Evolutionary conservation across 148 eudicot genomes (phyloP).

Genomic region (Chenopodium suecicum): DNA sequence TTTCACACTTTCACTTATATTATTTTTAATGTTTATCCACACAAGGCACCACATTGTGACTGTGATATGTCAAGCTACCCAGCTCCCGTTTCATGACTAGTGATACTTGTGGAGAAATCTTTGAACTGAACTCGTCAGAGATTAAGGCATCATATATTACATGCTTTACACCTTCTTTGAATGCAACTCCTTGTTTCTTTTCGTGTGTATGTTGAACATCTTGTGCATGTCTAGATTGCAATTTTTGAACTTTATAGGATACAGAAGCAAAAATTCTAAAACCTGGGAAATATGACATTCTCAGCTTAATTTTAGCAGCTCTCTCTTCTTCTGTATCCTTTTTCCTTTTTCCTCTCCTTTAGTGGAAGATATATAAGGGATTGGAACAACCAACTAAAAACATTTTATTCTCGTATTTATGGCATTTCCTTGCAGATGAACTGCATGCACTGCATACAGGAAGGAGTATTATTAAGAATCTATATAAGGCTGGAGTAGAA

Average conservation of each 20-base stretch:
- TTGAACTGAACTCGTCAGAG: background rate
- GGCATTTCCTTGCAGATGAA: slow-evolving; percentile 66
- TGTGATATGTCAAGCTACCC: background rate
- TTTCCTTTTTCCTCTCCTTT: background rate
- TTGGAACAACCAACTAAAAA: background rate
- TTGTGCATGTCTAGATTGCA: background rate
- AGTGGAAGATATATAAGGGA: background rate
- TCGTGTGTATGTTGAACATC: background rate
- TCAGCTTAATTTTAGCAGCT: background rate
- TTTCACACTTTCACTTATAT: background rate
- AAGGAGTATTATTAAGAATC: slow-evolving; percentile 82
- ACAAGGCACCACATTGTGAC: background rate
- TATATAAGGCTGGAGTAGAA: slow-evolving; percentile 72
- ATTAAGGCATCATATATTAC: background rate
- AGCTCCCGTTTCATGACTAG: background rate
- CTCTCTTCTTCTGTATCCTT: background rate
- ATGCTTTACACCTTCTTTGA: background rate
- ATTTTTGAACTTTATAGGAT: background rate
- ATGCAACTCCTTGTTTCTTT: background rate
- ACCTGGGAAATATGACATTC: background rate
- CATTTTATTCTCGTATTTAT: background rate
- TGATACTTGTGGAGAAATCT: background rate
- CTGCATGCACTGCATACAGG: slow-evolving; percentile 92
- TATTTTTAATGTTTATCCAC: background rate
- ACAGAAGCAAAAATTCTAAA: background rate